A percentile compares a stretch with the other conserved stretches of the same genome.
These are phyloP conservation scores for Euphorbia tirucalli DNA, from an alignment of 345 rosid genomes.

Conservation along the genomic window DNA sequence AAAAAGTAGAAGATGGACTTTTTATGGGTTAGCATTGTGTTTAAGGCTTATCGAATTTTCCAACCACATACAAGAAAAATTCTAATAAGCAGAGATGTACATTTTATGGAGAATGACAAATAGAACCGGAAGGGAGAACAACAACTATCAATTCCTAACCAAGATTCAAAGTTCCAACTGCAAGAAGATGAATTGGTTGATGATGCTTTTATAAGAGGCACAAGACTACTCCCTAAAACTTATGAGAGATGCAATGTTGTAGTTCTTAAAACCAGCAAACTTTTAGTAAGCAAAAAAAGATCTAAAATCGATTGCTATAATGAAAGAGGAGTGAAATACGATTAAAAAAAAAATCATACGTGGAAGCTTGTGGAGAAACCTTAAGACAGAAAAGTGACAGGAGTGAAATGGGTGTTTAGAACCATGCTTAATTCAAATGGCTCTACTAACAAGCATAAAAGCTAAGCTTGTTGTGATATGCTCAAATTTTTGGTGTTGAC, in stretches of 20 bases:
- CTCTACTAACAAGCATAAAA: not conserved
- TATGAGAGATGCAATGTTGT: not conserved
- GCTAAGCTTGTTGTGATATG: not conserved
- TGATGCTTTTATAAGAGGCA: not conserved
- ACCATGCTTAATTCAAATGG: too few species aligned
- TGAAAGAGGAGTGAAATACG: not conserved
- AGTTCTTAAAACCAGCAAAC: not conserved
- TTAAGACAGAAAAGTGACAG: too few species aligned
- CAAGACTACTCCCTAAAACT: not conserved
- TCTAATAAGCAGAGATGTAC: too few species aligned
- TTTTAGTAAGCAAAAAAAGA: not conserved
- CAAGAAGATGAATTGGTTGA: not conserved
- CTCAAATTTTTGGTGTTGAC: too few species aligned
- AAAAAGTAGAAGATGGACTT: not conserved
- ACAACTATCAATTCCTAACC: not conserved
- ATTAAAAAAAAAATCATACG: too few species aligned
- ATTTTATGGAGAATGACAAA: not conserved
- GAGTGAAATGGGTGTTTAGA: too few species aligned
- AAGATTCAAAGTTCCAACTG: not conserved
- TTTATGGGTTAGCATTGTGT: not conserved
- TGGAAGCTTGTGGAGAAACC: too few species aligned
- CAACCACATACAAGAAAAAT: not conserved
- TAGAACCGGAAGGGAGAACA: not conserved
- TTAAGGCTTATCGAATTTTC: not conserved
- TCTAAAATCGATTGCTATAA: not conserved